Base-by-base conservation (phyloP, 1,284 basidiomycete species). In the Porodaedalea pini region DNA sequence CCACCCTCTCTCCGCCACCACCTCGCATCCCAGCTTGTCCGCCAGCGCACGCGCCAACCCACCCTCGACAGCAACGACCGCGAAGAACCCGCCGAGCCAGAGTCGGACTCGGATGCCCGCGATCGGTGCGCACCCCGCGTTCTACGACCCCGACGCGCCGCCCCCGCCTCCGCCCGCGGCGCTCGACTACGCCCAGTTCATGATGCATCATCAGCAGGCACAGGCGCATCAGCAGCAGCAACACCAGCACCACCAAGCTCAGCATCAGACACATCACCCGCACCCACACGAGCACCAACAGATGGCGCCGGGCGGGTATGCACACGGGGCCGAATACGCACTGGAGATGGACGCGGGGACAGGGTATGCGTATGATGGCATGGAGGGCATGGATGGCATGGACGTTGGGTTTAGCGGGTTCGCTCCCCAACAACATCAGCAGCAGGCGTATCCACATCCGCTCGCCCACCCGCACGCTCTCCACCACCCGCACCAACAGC, bases 71-170 rank as follows among this genome's bases (percentile, higher is more conserved):
- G 3, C 10, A 8, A 19, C 49, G 34, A 13, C 34, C 11, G 19
- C 4, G 29, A 27, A 51, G 31, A 51, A 17, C 29, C 31, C 2
- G 10, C n/a, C n/a, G 10, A 11, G 13, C 13, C 41, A 47, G 29
- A 31, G 25, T 15, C 45, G 45, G 45, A 10, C 45, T 17, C 45
- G 45, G 25, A 54, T 54, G 44, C 53, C 41, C 23, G 43, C 43
- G 11, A 45, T 54, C 29, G 41, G 41, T 23, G 43, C 53, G 8
- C 41, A 37, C 17, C 40, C 56, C 39, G 25, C 50, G 27, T 57
- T 51, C 34, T 57, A 52, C 56, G 56, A 57, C 49, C 23, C 40
- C 25, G 49, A 51, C 56, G 40, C 47, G 17, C 36, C 44, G 17
- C 43, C 34, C 8, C 23, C 17, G 4, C 54, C 45, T 7, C 45